phyloP scores from a whole-genome alignment of 768 basidiomycete genomes.

The Fistulinella prunicolor region DNA sequence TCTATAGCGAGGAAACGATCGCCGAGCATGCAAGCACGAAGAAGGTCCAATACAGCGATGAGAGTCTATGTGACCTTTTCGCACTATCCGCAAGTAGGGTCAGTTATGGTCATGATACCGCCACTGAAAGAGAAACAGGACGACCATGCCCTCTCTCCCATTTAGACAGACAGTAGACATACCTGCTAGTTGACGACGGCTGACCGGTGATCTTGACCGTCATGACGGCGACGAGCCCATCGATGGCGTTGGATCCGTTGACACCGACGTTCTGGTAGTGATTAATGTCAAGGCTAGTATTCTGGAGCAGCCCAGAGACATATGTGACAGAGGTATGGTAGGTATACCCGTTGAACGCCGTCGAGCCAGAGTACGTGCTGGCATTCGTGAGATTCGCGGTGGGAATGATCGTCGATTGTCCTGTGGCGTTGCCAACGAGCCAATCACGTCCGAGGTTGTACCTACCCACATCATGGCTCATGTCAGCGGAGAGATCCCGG shows the following conservation, averaged over 20 bases:
- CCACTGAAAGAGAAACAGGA: background rate
- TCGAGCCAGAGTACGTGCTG: constrained; percentile 60
- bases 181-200: constrained; percentile 31
- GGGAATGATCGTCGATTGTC: constrained; percentile 30
- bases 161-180: no score
- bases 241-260: constrained; percentile 58
- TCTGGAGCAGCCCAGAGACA: constrained; percentile 64
- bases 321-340: constrained; percentile 72
- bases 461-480: constrained; percentile 25
- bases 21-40: constrained; percentile 12
- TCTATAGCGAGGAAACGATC: constrained; percentile 14
- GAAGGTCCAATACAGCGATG: constrained; percentile 8
- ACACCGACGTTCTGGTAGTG: constrained; percentile 55
- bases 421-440: constrained; percentile 81
- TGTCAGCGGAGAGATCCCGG: background rate
- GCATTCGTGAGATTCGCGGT: constrained; percentile 38
- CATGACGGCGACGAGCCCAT: constrained; percentile 81
- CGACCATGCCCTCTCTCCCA: no score
- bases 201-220: constrained; percentile 59
- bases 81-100: constrained; percentile 13
- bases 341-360: constrained; percentile 63
- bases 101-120: background rate
- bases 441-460: constrained; percentile 84
- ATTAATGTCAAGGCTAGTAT: constrained; percentile 68
- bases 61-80: constrained; percentile 8